These are phyloP conservation scores for Ophiostoma sp. DNA, from an alignment of 2,329 filamentous ascomycete genomes.

Conservation along the genomic window DNA sequence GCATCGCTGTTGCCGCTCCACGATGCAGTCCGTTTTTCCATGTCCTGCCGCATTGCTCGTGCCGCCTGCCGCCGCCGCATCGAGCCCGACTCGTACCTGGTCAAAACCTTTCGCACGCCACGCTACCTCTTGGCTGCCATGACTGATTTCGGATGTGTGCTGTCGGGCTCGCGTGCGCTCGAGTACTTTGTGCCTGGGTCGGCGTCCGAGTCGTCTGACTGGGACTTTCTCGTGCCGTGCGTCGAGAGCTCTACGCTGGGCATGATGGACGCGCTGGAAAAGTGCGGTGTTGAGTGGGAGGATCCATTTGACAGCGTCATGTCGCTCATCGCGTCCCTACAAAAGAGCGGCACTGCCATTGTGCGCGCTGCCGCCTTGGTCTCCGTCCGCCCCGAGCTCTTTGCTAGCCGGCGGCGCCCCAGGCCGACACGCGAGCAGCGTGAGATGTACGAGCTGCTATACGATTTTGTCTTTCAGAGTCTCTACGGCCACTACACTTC, in stretches of 20 bases:
- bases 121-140: conserved; percentile 22
- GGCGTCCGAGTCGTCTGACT: conserved; percentile 19
- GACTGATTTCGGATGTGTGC: conserved; percentile 23
- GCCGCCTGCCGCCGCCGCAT: conserved; percentile 18
- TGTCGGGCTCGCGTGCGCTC: conserved; percentile 24
- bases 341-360: neutral
- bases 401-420: neutral
- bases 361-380: neutral
- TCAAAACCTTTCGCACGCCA: conserved; percentile 17
- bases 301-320: conserved; percentile 13
- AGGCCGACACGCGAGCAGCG: neutral
- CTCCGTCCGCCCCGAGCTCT: neutral
- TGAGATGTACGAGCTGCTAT: neutral
- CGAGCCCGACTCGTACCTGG: conserved; percentile 21
- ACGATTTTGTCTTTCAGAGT: neutral
- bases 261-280: conserved; percentile 24
- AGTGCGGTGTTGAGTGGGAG: conserved; percentile 22
- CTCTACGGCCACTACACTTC: neutral
- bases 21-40: conserved; percentile 15
- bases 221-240: conserved; percentile 26
- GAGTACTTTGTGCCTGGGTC: conserved; percentile 25
- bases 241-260: conserved; percentile 14
- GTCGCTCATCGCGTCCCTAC: neutral
- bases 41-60: conserved; percentile 1
- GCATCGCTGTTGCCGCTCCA: conserved; percentile 16